Evolutionary conservation across 2,329 filamentous ascomycete genomes (phyloP).

Genomic region (Cordyceps farinosa): DNA sequence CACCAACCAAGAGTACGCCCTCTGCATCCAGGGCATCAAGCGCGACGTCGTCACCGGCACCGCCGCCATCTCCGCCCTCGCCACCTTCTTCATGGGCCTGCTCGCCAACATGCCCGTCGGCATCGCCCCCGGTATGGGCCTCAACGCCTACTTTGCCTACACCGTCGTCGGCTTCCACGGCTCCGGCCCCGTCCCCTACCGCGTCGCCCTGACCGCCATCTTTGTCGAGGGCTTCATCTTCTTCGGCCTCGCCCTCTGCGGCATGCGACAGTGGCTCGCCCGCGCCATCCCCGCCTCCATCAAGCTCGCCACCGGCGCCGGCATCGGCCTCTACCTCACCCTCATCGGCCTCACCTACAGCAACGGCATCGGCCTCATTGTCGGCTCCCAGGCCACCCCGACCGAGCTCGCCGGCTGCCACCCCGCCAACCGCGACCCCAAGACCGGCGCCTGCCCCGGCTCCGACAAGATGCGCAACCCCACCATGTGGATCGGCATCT

Average conservation of each 20-base stretch:
- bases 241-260: constrained; percentile 72
- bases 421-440: constrained; percentile 35
- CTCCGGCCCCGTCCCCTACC: constrained; percentile 67
- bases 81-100: constrained; percentile 79
- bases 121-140: constrained; percentile 48
- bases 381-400: constrained; percentile 65
- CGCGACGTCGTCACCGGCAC: constrained; percentile 82
- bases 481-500: constrained; percentile 84
- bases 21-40: constrained; percentile 63
- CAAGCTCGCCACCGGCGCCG: constrained; percentile 81
- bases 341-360: constrained; percentile 74
- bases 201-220: constrained; percentile 76
- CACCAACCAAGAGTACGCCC: constrained; percentile 54
- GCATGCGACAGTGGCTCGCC: constrained; percentile 84
- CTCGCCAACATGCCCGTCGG: constrained; percentile 65
- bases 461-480: constrained; percentile 75
- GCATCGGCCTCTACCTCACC: constrained; percentile 79
- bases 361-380: constrained; percentile 76
- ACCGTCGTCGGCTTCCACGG: constrained; percentile 73
- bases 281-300: constrained; percentile 78
- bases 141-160: constrained; percentile 86
- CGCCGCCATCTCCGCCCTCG: constrained; percentile 74
- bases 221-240: constrained; percentile 89
- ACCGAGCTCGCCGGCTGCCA: constrained; percentile 71
- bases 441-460: constrained; percentile 56